A percentile compares a stretch with the other conserved stretches of the same genome.
Evolutionary conservation across 106 monocot genomes (phyloP).

Genomic region (Triglochin maritima): DNA sequence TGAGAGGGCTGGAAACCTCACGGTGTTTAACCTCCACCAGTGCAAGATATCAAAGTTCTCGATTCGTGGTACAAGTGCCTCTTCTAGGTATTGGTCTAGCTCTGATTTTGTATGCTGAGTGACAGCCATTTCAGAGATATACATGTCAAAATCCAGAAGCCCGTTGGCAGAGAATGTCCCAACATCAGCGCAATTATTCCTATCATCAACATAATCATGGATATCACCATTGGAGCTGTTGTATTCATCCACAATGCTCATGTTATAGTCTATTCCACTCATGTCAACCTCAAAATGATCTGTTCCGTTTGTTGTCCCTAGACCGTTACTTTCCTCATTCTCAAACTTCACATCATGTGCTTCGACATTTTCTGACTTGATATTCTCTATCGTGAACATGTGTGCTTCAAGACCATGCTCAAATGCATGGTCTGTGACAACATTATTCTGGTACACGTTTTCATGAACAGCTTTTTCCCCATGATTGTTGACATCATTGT

Average conservation of each 20-base stretch:
- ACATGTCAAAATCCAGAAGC: slow-evolving; percentile 80
- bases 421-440: neutral
- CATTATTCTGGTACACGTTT: neutral
- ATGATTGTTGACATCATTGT: too few species aligned
- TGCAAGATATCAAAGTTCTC: slow-evolving; percentile 72
- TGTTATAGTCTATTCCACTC: neutral
- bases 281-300: neutral
- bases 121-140: slow-evolving; percentile 50
- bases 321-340: slow-evolving; percentile 18
- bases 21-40: slow-evolving; percentile 88
- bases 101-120: slow-evolving; percentile 58
- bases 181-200: slow-evolving; percentile 8
- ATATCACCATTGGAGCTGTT: neutral
- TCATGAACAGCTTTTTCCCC: too few species aligned
- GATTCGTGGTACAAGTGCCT: slow-evolving; percentile 56
- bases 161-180: slow-evolving; percentile 17
- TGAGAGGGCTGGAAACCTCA: slow-evolving; percentile 76
- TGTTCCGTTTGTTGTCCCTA: neutral
- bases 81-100: slow-evolving; percentile 86
- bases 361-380: neutral
- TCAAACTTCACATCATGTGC: slow-evolving; percentile 8
- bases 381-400: neutral
- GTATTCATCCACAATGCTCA: slow-evolving; percentile 6
- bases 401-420: neutral
- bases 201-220: slow-evolving; percentile 1